phyloP scores from a whole-genome alignment of 2,329 filamentous ascomycete species.

The Penicillium sp. region DNA sequence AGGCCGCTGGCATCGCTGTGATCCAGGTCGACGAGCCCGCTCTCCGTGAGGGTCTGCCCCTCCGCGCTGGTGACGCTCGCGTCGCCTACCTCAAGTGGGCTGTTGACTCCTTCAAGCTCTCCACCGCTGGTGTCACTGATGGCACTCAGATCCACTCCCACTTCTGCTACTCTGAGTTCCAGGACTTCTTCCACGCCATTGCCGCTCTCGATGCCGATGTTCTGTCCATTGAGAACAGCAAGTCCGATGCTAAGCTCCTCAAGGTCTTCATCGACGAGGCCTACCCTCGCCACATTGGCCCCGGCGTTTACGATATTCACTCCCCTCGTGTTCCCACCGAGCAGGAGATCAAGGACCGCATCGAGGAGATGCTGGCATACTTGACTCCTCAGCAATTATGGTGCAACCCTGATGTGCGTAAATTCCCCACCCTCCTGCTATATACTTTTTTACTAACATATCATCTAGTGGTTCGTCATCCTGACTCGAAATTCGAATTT shows the following conservation, averaged over 20 bases:
- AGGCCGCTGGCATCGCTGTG: slow-evolving; percentile 92
- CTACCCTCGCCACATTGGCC: slow-evolving; percentile 97
- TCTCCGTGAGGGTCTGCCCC: slow-evolving; percentile 97
- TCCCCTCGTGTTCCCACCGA: slow-evolving; percentile 94
- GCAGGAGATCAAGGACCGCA: slow-evolving; percentile 97
- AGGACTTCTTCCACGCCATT: slow-evolving; percentile 99
- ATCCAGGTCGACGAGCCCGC: slow-evolving; percentile 99
- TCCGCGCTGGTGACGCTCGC: slow-evolving; percentile 89
- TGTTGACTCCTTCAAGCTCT: slow-evolving; percentile 95
- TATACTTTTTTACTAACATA: no score
- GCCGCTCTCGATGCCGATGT: slow-evolving; percentile 97
- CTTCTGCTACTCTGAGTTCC: slow-evolving; percentile 99
- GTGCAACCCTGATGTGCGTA: slow-evolving; percentile 80
- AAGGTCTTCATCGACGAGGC: slow-evolving; percentile 97
- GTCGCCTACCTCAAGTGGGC: slow-evolving; percentile 97
- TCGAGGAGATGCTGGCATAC: slow-evolving; percentile 96
- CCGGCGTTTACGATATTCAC: slow-evolving; percentile 99
- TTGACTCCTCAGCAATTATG: slow-evolving; percentile 98
- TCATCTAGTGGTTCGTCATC: slow-evolving; percentile 36
- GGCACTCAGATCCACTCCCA: slow-evolving; percentile 99
- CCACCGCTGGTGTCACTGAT: slow-evolving; percentile 88
- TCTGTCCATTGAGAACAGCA: slow-evolving; percentile 99
- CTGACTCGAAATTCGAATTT: no score
- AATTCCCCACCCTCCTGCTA: no score
- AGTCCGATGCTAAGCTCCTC: slow-evolving; percentile 98